Evolutionary conservation across 2,329 filamentous ascomycete genomes (phyloP).

Genomic region (Blastomyces percursus): DNA sequence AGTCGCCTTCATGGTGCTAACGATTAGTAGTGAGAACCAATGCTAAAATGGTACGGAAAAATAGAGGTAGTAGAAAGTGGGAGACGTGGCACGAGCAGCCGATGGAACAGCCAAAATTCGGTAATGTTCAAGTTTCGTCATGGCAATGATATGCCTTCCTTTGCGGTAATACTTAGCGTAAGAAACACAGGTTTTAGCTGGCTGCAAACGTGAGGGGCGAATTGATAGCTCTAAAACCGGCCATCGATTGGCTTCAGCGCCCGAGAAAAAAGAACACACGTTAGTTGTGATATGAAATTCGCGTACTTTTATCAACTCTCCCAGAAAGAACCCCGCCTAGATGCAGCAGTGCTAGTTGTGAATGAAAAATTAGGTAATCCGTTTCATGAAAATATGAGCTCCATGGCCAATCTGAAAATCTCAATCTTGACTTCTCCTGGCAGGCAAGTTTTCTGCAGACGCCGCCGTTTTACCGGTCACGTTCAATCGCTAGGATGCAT

Average conservation of each 20-base stretch:
- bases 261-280: neutral
- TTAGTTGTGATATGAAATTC: neutral
- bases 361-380: neutral
- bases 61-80: neutral
- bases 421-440: neutral
- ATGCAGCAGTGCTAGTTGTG: neutral
- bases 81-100: neutral
- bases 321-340: neutral
- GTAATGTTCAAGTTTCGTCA: too few relatives aligned
- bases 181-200: neutral
- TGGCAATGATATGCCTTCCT: neutral
- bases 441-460: neutral
- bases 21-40: neutral
- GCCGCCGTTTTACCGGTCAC: neutral
- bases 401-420: neutral
- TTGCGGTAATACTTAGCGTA: neutral
- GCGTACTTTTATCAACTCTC: neutral
- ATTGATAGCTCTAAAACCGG: too few relatives aligned
- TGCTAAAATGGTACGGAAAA: neutral
- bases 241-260: neutral
- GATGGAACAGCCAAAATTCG: neutral
- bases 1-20: neutral
- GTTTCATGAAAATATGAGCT: neutral
- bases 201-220: neutral
- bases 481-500: neutral